Base-by-base conservation (phyloP, 257 asterid species). In the Mentha longifolia region DNA sequence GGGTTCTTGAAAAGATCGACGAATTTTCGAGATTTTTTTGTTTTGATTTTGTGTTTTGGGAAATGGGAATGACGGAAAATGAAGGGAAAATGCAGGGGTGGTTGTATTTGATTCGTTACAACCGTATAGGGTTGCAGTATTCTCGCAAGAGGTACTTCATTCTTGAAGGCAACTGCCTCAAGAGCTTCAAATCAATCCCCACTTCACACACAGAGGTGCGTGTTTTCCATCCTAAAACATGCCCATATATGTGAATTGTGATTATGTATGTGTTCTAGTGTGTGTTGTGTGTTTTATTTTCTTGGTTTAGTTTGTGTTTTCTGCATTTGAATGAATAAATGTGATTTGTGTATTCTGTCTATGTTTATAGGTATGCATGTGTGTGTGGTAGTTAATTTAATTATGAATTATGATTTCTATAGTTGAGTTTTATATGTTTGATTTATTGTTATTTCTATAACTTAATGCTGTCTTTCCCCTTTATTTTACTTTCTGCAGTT, bases 11-110 rank as follows among this genome's bases (percentile, higher is more conserved):
- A n/a, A n/a, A n/a, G n/a, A n/a, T n/a, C 54, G 73, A n/a, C 56
- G 56, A 65, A 33, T 0, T 39, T 19, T 33, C 31, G 17, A 76
- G 60, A 9, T 10, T 64, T 11, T 37, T 7, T 0, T 35, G 6
- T 49, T 49, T 16, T n/a, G 0, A 3, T 14, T 10, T 59, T 50
- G 3, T 70, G 45, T 31, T 17, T 41, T 47, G 57, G n/a, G 45
- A 28, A 75, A 71, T 78, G 90, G 86, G 68, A 63, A 67, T 75
- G 84, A 71, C 79, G 37, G 84, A 83, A 84, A 78, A 30, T 52
- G 89, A 86, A 67, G 95, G 89, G 45, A 85, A 79, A 80, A 94
- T 91, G 96, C 81, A 82, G 77, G 97, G 98, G 30, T 91, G 97
- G 97, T 89, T 94, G 73, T 86, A 86, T 22, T 79, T 94, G 72